Evolutionary conservation across 2,329 filamentous ascomycete species (phyloP).

Genomic region (Neophaeococcomyces mojaviensis): DNA sequence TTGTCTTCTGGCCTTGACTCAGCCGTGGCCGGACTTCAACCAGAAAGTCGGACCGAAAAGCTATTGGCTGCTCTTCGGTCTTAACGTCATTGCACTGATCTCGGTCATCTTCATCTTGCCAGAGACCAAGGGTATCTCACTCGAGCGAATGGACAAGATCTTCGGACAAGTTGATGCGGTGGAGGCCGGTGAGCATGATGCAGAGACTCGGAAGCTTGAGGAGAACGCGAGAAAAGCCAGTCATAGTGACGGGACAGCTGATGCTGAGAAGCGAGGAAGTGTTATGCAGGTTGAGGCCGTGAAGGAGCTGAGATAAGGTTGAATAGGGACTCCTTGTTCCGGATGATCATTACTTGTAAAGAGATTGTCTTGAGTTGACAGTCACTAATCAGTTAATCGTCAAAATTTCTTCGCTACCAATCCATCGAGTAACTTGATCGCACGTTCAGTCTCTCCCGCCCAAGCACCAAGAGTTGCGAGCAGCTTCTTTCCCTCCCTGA

Average conservation of each 20-base stretch:
- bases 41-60: constrained; percentile 30
- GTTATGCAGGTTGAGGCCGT: background rate
- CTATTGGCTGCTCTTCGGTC: constrained; percentile 35
- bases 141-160: constrained; percentile 32
- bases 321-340: no score
- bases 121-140: constrained; percentile 30
- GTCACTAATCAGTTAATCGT: no score
- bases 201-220: background rate
- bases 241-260: background rate
- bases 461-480: constrained; percentile 5
- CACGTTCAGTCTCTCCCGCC: constrained; percentile 7
- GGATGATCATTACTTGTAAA: no score
- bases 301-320: no score
- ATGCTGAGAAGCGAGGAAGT: background rate
- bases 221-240: background rate
- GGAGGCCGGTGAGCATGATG: constrained; percentile 19
- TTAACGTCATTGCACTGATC: constrained; percentile 33
- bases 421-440: constrained; percentile 9
- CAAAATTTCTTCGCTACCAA: background rate
- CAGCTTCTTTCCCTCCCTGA: constrained; percentile 14
- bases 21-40: constrained; percentile 36
- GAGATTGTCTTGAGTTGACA: no score
- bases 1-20: constrained; percentile 28
- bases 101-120: constrained; percentile 30
- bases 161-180: constrained; percentile 33